phyloP scores from a whole-genome alignment of 805 yeast genomes.

The Isabelozyma gotoi region DNA sequence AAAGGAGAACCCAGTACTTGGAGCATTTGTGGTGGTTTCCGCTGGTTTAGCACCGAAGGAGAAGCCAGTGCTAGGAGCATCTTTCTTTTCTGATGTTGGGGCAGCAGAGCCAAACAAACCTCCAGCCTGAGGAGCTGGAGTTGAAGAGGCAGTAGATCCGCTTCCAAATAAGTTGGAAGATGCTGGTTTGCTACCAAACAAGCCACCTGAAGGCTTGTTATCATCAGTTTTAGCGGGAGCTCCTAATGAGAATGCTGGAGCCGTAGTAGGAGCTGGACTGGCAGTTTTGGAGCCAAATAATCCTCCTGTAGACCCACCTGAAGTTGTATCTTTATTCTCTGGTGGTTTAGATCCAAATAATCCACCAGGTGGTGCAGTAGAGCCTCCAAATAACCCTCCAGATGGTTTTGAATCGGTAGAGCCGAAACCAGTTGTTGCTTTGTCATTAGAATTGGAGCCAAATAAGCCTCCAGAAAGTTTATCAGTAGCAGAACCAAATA shows the following conservation, averaged over 20 bases:
- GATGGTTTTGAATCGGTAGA: constrained; percentile 2
- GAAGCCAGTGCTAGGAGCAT: constrained; percentile 7
- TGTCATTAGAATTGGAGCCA: constrained; percentile 7
- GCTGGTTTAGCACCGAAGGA: constrained; percentile 7
- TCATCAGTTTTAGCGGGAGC: constrained; percentile 1
- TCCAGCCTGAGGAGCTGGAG: constrained; percentile 8
- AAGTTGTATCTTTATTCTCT: not conserved
- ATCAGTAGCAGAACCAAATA: constrained; percentile 7
- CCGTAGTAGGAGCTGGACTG: constrained; percentile 1
- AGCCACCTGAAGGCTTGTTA: constrained; percentile 2
- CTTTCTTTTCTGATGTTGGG: constrained; percentile 8
- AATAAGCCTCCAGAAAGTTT: constrained; percentile 6
- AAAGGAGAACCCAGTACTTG: constrained; percentile 14
- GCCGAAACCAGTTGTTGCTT: constrained; percentile 6
- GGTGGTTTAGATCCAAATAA: constrained; percentile 5
- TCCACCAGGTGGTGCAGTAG: constrained; percentile 7
- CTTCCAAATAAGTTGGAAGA: constrained; percentile 7
- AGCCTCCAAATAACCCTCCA: constrained; percentile 6
- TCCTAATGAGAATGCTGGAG: not conserved
- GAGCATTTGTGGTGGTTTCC: no score
- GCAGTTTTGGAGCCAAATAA: constrained; percentile 11
- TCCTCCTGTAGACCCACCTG: constrained; percentile 5
- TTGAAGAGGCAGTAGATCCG: constrained; percentile 3
- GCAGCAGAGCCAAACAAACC: constrained; percentile 16
- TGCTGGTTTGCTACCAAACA: constrained; percentile 2